Evolutionary conservation across 2,329 filamentous ascomycete species (phyloP), one percentile per base, ranked within the genome.

Genomic region (Calonectria montana): DNA sequence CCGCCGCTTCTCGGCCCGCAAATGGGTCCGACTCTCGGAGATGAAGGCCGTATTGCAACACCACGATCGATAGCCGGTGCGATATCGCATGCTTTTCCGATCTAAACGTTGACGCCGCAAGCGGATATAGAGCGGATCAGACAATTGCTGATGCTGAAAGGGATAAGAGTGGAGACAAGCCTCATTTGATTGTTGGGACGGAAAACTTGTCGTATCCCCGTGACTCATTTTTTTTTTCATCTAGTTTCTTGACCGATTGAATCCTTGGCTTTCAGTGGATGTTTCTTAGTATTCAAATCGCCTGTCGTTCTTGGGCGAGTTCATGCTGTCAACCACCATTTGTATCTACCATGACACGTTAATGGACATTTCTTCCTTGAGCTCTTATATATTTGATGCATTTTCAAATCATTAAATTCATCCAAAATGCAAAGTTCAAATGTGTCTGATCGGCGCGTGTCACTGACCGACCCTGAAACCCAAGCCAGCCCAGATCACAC

Each of bases 71-170:
- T 27, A 55, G 23, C 48, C 4, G 25, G 21, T 65, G 63, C 63
- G 63, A 65, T 65, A 55, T 65, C 63, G 63, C 63, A 65, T 29
- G 23, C 31, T 65, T 65, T 65, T 55, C 63, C 48, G 63, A 65
- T 39, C 29, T n/a, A 35, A 64, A 35, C 43, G 48, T 35, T 29
- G 48, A 65, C 6, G 53, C 57, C 39, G 35, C 23, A 18, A 16
- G 12, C 63, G 63, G 63, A 65, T 65, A 65, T 65, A 65, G 35
- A 23, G 47, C 48, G 63, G 63, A 41, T 45, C 27, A 39, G 45
- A 43, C 27, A 39, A 39, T 50, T 47, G 25, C 23, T 65, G 35
- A 25, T 65, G 15, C 12, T 15, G 29, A 21, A 45, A 27, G 23
- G 25, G 23, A 27, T 29, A 37, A 59, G 47, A 62, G 63, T 65